phyloP scores from a whole-genome alignment of 208 protist species.

The Crithidia mellificae region DNA sequence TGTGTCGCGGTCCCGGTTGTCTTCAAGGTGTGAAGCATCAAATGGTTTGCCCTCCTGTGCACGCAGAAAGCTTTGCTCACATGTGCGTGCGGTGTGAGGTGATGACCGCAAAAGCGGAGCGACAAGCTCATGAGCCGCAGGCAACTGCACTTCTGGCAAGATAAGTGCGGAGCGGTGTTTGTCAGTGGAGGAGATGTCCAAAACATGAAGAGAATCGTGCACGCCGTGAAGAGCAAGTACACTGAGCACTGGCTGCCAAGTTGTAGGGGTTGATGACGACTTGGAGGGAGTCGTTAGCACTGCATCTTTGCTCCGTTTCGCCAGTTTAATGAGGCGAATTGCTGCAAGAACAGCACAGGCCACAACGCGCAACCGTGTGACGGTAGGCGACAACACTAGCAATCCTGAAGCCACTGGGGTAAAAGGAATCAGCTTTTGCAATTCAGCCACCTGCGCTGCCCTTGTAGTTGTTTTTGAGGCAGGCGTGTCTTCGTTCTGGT shows the following conservation, averaged over 20 bases:
- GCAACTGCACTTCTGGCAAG: slow-evolving; percentile 1
- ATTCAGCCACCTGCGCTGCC: neutral
- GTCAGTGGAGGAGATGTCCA: too few relatives aligned
- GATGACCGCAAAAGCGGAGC: neutral
- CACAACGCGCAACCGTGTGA: neutral
- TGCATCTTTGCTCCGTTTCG: neutral
- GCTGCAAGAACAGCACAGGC: neutral
- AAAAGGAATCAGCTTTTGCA: neutral
- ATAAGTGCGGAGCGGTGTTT: neutral
- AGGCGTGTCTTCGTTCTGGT: neutral
- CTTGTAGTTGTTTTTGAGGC: neutral
- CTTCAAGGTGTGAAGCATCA: too few relatives aligned
- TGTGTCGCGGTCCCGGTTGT: neutral
- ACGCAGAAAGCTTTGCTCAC: too few relatives aligned
- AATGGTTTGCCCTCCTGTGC: too few relatives aligned
- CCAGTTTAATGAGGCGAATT: neutral
- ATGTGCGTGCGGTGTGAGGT: too few relatives aligned
- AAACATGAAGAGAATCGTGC: too few relatives aligned
- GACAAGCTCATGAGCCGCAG: slow-evolving; percentile 1
- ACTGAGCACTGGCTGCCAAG: neutral
- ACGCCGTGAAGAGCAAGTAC: neutral
- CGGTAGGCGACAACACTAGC: neutral
- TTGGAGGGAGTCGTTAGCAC: neutral
- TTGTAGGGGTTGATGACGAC: neutral
- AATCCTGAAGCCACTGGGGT: neutral